Base-by-base conservation (phyloP, 2,329 filamentous ascomycete genomes). In the Talaromyces pinophilus region DNA sequence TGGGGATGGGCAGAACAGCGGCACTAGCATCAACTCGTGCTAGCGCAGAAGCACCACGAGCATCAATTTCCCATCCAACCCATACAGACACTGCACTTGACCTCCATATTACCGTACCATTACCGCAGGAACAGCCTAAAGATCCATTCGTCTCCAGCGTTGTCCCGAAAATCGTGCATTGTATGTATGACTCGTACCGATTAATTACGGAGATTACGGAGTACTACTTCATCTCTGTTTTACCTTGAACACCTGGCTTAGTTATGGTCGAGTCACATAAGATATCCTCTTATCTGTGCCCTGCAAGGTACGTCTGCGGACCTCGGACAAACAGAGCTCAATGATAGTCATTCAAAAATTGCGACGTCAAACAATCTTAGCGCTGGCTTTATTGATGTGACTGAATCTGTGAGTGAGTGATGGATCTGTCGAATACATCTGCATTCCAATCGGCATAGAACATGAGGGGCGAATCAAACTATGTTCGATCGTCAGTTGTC, bases 231-330 rank as follows among this genome's bases (percentile, higher is more conserved):
- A 38, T 35, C 50, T 33, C 19, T 28, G 22, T 54, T 30, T 30
- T 83, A 87, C 69, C 85, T 85, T 0, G 78, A 86, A 52, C 48
- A 52, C 48, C 48, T 52, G 25, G 50, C 50, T 22, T 17, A 25
- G 25, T 25, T 25, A 38, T 57, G 25, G 10, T 57, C 33, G 33
- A 57, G 54, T 57, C 54, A 17, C 22, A 38, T 57, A 38, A 57
- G 52, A 38, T 22, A 57, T 35, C 52, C 52, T 57, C n/a, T 33
- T 22, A 38, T 38, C 30, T 38, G n/a, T 57, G 33, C 11, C 52
- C 54, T 57, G 54, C 54, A 57, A 57, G 54, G 54, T 57, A 57
- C 54, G n/a, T 25, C n/a, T 25, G 10, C 50, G 17, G 52, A 19
- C 8, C 10, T 19, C 28, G n/a, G n/a, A 55, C 52, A 38, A 57